Percentiles rank a stretch among this genome's conserved stretches.
Conservation (phyloP, 2,329 filamentous ascomycete genomes). For the Microascus cirrosus region DNA sequence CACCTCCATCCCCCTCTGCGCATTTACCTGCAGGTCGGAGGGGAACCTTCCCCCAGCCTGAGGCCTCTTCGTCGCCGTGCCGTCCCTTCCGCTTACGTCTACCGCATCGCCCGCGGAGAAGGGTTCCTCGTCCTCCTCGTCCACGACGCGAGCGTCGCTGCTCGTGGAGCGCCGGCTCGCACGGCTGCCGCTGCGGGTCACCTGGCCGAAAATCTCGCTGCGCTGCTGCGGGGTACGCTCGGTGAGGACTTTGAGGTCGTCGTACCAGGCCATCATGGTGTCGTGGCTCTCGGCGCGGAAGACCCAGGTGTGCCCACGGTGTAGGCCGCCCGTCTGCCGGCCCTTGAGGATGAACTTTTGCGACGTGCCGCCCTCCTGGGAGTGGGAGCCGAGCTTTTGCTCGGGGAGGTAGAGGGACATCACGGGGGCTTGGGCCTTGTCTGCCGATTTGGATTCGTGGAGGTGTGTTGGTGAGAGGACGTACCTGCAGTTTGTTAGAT, state of each 20-base stretch:
- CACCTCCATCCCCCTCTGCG: conserved; percentile 63
- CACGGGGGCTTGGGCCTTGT: conserved; percentile 80
- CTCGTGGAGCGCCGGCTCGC: conserved; percentile 50
- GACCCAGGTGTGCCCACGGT: conserved; percentile 67
- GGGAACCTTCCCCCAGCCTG: conserved; percentile 95
- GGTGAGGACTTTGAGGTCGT: conserved; percentile 82
- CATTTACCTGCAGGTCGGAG: conserved; percentile 79
- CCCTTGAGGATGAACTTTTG: conserved; percentile 99
- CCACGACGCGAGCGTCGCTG: conserved; percentile 68
- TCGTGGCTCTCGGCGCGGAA: conserved; percentile 68
- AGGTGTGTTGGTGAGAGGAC: conserved; percentile 92
- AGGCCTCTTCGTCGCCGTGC: conserved; percentile 42
- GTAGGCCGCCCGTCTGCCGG: conserved; percentile 84
- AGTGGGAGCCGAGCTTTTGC: conserved; percentile 91
- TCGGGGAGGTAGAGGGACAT: conserved; percentile 95
- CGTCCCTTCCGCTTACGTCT: conserved; percentile 32
- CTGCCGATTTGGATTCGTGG: conserved; percentile 98
- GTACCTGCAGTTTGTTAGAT: conserved; percentile 48
- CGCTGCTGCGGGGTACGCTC: conserved; percentile 83
- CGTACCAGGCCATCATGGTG: conserved; percentile 95
- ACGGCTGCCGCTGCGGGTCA: conserved; percentile 57
- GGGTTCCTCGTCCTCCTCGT: conserved; percentile 57
- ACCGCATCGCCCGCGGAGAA: conserved; percentile 42
- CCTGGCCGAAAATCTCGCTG: conserved; percentile 62
- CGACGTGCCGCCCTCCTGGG: conserved; percentile 67